Evolutionary conservation across 2,329 filamentous ascomycete genomes (phyloP), one percentile per base, ranked within the genome.

Genomic region (Colletotrichum liaoningense): DNA sequence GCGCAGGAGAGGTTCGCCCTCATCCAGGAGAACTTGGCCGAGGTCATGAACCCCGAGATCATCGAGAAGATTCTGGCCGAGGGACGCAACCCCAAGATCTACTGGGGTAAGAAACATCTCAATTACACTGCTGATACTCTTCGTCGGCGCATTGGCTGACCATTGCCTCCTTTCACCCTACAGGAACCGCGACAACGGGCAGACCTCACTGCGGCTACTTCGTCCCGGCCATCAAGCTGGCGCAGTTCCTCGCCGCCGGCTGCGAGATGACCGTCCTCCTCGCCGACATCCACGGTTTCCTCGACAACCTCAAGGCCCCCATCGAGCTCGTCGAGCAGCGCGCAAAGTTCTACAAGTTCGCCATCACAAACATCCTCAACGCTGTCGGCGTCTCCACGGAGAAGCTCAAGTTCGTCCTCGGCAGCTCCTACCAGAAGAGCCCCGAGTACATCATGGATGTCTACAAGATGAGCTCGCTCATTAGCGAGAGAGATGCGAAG

Each of bases 131-230:
- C 9, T 38, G 11, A n/a, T 11, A 67, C 26, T 70, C 49, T 16
- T 63, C 55, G 14, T 55, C 26, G 33, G 55, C 22, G 62, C 60
- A 66, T 70, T 71, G 67, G 62, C 67, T 69, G 30, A 69, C 52
- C 26, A 19, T 14, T 59, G 71, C 67, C 74, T 65, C 42, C 55
- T 57, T 58, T 54, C 42, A 55, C 24, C 71, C 28, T 60, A 72
- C 65, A 90, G 90, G 93, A 55, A 96, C 93, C 52, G 94, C 94
- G 22, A 95, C 94, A 19, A 97, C 95, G 0, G 95, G 95, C n/a
- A 89, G 92, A 73, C 95, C 95, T 67, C 95, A 98, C 83, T 94
- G 91, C 81, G 95, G 94, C 77, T 98, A 98, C 88, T 94, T 97
- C 75, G 93, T 97, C 11, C 93, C 95, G 6, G 93, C 93, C 78